Base-by-base conservation (phyloP, 352 stramenopile genomes). In the Halophytophthora polymorphica region DNA sequence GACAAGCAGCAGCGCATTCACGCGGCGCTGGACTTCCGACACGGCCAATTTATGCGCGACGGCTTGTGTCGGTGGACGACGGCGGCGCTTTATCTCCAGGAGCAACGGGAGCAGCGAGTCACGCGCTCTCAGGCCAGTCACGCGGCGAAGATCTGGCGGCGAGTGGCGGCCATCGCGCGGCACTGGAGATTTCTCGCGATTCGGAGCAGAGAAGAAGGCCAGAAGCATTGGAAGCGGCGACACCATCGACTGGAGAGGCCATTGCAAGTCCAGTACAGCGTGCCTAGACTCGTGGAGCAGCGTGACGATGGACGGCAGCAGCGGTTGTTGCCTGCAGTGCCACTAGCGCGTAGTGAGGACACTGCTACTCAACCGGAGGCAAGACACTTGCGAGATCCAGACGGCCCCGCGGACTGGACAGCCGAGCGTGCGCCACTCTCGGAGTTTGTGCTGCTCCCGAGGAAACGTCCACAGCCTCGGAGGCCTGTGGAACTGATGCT, bases 41-140 rank as follows among this genome's bases (percentile, higher is more conserved):
- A 87, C 48, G 29, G 62, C 12, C 50, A 64, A 8, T 66, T 81
- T 53, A 43, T 84, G 31, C 64, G 66, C 8, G 57, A 75, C 39
- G 76, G 70, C 19, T 53, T 87, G 38, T 52, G 47, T 7, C 58
- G 72, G 38, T 87, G 76, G 76, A 67, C 81, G 18, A 67, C 62
- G n/a, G 65, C 67, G 18, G 67, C 68, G 12, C 21, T 68, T 18
- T 48, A 75, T 47, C 50, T 83, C 2, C 53, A 75, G 15, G 45
- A 73, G 12, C 46, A 73, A 17, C 70, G 73, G 47, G 65, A 69
- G 19, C 44, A 61, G 21, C 52, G 47, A 2, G 57, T 75, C 2
- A 42, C 43, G 2, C n/a, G 21, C 21, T 34, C 35, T 39, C 61
- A 69, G 45, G 61, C 62, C 17, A 53, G 29, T 25, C 52, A 59